phyloP scores from a whole-genome alignment of 257 asterid species.

The Anisodus tanguticus region DNA sequence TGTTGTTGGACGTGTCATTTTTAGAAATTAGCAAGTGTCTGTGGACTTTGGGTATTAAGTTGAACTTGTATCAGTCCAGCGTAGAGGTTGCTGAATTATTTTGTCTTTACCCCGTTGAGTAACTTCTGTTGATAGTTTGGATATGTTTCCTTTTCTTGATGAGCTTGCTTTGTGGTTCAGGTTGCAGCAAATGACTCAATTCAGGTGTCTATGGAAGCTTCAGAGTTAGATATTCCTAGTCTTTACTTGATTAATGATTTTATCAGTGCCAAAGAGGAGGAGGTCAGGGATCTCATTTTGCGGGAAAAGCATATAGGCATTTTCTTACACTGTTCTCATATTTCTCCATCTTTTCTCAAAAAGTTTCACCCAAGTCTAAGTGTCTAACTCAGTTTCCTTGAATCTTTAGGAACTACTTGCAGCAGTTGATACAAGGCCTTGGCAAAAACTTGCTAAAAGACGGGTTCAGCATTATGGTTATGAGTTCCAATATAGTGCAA shows the following conservation, averaged over 20 bases:
- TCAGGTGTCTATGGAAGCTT: slow-evolving; percentile 69
- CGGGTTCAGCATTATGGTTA: slow-evolving; percentile 95
- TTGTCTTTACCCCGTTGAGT: not conserved
- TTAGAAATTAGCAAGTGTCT: not conserved
- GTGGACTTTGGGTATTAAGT: slow-evolving; percentile 4
- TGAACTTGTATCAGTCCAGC: not conserved
- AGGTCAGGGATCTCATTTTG: slow-evolving; percentile 58
- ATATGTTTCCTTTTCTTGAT: not conserved
- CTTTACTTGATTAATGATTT: slow-evolving; percentile 71
- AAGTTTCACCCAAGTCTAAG: not conserved
- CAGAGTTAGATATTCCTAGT: slow-evolving; percentile 84
- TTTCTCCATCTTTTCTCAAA: not conserved
- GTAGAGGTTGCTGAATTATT: not conserved
- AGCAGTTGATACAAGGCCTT: slow-evolving; percentile 72
- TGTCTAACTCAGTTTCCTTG: not conserved
- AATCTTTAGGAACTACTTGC: slow-evolving; percentile 73
- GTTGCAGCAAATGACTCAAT: slow-evolving; percentile 47
- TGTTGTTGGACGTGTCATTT: too few relatives aligned
- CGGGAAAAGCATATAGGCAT: slow-evolving; percentile 33
- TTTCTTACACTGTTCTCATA: slow-evolving; percentile 26
- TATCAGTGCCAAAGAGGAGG: slow-evolving; percentile 73
- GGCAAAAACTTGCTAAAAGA: slow-evolving; percentile 92
- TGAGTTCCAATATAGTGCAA: slow-evolving; percentile 81
- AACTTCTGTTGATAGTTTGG: not conserved
- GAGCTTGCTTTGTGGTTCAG: slow-evolving; percentile 40